Percentiles rank a stretch among this genome's conserved stretches.
Conservation (phyloP, 2,329 filamentous ascomycete genomes). For the Sporothrix sp. region DNA sequence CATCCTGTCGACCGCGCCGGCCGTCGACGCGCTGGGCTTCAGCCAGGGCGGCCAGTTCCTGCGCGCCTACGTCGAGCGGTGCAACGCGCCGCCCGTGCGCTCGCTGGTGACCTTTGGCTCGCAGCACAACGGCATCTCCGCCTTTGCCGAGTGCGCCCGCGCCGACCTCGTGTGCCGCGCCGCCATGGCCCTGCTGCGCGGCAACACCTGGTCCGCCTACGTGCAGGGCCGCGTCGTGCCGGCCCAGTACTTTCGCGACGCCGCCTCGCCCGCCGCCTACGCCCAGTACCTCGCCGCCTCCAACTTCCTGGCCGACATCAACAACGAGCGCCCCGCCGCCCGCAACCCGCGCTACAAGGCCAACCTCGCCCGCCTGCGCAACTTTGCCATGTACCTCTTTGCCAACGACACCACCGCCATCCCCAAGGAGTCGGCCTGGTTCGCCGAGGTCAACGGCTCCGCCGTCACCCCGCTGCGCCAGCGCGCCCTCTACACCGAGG, state of each 20-base stretch:
- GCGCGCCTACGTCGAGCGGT: conserved; percentile 81
- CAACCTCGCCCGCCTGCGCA: conserved; percentile 59
- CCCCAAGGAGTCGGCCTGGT: conserved; percentile 87
- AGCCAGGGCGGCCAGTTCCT: conserved; percentile 94
- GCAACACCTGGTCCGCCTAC: conserved; percentile 69
- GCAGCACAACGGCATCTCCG: conserved; percentile 84
- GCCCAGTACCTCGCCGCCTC: conserved; percentile 67
- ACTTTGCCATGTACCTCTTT: conserved; percentile 85
- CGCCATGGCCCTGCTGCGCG: conserved; percentile 66
- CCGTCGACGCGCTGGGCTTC: conserved; percentile 86
- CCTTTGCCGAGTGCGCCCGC: conserved; percentile 64
- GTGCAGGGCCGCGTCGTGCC: conserved; percentile 78
- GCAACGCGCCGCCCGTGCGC: conserved; percentile 64
- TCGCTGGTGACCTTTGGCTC: conserved; percentile 81
- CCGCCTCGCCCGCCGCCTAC: conserved; percentile 50
- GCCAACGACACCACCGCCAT: conserved; percentile 76
- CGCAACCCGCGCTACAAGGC: conserved; percentile 69
- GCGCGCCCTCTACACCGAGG: conserved; percentile 68
- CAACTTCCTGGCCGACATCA: conserved; percentile 90
- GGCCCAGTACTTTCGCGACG: conserved; percentile 86
- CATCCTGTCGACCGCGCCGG: conserved; percentile 71
- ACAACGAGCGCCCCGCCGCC: conserved; percentile 64
- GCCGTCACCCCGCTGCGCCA: conserved; percentile 58
- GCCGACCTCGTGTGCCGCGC: conserved; percentile 73
- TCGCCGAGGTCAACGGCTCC: conserved; percentile 71